Base-by-base conservation (phyloP, 2,329 filamentous ascomycete genomes). In the Pleomassaria siparia region DNA sequence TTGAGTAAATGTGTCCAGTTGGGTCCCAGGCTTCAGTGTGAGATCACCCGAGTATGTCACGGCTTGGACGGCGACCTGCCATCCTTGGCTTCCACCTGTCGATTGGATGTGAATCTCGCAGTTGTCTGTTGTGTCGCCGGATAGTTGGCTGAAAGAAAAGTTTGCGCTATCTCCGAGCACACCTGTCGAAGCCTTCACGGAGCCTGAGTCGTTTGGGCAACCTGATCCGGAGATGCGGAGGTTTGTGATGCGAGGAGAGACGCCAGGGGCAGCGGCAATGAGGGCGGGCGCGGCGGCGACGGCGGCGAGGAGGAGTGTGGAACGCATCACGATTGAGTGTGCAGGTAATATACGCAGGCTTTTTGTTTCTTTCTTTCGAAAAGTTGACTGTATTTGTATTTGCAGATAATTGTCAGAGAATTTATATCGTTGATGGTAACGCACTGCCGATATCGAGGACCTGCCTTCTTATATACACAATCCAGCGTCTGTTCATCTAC, bases 41-140 rank as follows among this genome's bases (percentile, higher is more conserved):
- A 65, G 55, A 40, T 63, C 49, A 13, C 62, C 63, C 5, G 50
- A 45, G 29, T 64, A 64, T 29, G 51, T 47, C 4, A 64, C 57
- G 29, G 63, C 55, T 35, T 55, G 54, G 15, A 67, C 46, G 1
- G 59, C 63, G 12, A 63, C 58, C 46, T 67, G 64, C 64, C 64
- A 67, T 9, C 64, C 64, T 21, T 47, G 35, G 12, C 45, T 59
- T 0, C 44, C 63, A 9, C 63, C 63, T 8, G 47, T 44, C 0
- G 59, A 57, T 29, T 62, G 55, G n/a, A 66, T 47, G 46, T 67
- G 64, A 21, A 66, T 54, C 24, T 60, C 58, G 54, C 64, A 67
- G 51, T 64, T 65, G 37, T 59, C 54, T 16, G 63, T 64, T 42
- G 48, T 39, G 41, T 54, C 53, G 49, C 61, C 60, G 4, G 47